Conservation (phyloP, 106 monocot species). For the Dendrobium chrysotoxum region DNA sequence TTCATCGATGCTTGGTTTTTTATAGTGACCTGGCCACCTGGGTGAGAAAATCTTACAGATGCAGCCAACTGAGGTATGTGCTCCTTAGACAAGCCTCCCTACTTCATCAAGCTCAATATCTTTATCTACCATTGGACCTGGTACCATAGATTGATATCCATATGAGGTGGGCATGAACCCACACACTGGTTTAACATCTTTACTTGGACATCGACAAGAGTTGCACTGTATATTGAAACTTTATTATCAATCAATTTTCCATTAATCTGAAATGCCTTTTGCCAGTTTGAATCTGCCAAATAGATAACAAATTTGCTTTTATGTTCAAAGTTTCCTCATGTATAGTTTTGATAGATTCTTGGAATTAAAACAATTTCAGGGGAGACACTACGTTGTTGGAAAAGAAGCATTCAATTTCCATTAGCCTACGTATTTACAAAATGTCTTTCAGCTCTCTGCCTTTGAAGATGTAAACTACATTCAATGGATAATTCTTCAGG, state of each 20-base stretch:
- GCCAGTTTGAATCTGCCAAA: conserved; percentile 62
- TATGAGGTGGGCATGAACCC: conserved; percentile 66
- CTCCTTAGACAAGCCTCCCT: conserved; percentile 66
- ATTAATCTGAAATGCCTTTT: conserved; percentile 64
- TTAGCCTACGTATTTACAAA: conserved; percentile 44
- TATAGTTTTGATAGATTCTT: conserved; percentile 39
- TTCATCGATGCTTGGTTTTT: conserved; percentile 43
- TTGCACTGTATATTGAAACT: conserved; percentile 51
- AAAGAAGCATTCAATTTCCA: conserved; percentile 49
- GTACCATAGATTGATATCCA: conserved; percentile 96
- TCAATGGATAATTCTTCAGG: conserved; percentile 62
- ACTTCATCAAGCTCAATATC: conserved; percentile 72
- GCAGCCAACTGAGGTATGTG: conserved; percentile 62
- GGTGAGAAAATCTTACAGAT: conserved; percentile 70
- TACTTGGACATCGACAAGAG: conserved; percentile 49
- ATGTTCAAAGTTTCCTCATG: conserved; percentile 43
- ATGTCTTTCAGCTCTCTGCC: conserved; percentile 67
- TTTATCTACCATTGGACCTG: conserved; percentile 94
- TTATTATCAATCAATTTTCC: conserved; percentile 48
- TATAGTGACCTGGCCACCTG: conserved; percentile 41
- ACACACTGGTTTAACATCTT: conserved; percentile 49
- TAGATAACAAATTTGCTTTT: conserved; percentile 67
- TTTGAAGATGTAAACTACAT: conserved; percentile 49
- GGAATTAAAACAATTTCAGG: conserved; percentile 91
- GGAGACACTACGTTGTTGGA: conserved; percentile 50